Base-by-base conservation (phyloP, 2,329 filamentous ascomycete species). In the Colletotrichum kahawae region DNA sequence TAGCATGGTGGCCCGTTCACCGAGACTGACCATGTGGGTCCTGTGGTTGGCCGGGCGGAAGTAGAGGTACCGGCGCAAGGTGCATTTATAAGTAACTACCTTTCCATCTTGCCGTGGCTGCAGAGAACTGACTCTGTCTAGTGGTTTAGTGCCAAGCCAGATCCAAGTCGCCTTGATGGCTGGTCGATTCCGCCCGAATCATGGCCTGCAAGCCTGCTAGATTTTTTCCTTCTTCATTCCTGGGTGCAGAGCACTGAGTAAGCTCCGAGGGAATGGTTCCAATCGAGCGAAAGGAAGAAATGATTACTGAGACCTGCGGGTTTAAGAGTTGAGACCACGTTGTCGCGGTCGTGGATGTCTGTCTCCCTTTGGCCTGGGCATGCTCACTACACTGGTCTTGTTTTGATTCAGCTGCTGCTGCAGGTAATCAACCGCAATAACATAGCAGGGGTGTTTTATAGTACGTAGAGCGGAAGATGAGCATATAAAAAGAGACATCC, bases 51-150 rank as follows among this genome's bases (percentile, higher is more conserved):
- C 54, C 34, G 27, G 18, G 62, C 24, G 14, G 5, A 38, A 33
- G 70, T 69, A 63, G 31, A n/a, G 31, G 31, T 69, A 72, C 70
- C 3, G 5, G 34, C 3, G 24, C 34, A 13, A 43, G 14, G 34
- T 29, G 12, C 34, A 27, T 12, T 59, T 63, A 38, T 38, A 63
- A 7, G 38, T 63, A 56, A 2, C 29, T 59, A 21, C 24, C 66
- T 60, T 7, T 65, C 10, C 3, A 12, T 14, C 5, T 21, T n/a
- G 14, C 29, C 21, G 31, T 62, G 71, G 67, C 60, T 38, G 72
- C 68, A 75, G 24, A 63, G 51, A 63, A 60, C 69, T 75, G 63
- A 67, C 67, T 71, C 60, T 62, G 31, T 48, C n/a, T n/a, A 48
- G n/a, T 48, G 38, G 18, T 59, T 13, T 64, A 29, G 67, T 34